Percentiles rank a stretch among this genome's conserved stretches.
These are phyloP conservation scores for Russula sp. DNA, from an alignment of 768 basidiomycete species.

Conservation along the genomic window DNA sequence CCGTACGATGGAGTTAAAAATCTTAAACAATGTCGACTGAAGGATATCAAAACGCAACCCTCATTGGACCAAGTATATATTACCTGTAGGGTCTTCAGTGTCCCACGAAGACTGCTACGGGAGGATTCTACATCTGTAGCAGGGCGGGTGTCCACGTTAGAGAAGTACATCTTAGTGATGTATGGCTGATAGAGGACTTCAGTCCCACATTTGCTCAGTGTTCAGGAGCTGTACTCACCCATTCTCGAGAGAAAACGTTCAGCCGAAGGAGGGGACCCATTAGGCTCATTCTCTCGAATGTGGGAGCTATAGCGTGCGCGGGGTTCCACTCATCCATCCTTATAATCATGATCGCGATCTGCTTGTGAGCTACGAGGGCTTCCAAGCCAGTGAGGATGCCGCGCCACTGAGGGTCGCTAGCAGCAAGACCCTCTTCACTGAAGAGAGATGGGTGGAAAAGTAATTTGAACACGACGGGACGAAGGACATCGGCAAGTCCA, in stretches of 20 bases:
- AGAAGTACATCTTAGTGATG: slow-evolving; percentile 76
- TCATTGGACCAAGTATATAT: neutral
- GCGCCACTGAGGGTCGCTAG: slow-evolving; percentile 80
- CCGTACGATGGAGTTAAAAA: slow-evolving; percentile 85
- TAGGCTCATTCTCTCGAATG: slow-evolving; percentile 61
- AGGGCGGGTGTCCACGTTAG: slow-evolving; percentile 72
- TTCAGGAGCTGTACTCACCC: slow-evolving; percentile 45
- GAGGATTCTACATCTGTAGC: slow-evolving; percentile 75
- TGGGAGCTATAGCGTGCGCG: slow-evolving; percentile 46
- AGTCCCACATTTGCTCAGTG: neutral
- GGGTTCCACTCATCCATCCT: slow-evolving; percentile 72
- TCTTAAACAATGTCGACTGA: slow-evolving; percentile 69
- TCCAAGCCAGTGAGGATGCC: slow-evolving; percentile 76
- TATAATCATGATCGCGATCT: slow-evolving; percentile 76
- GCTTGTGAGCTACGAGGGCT: slow-evolving; percentile 72
- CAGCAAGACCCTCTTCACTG: slow-evolving; percentile 62
- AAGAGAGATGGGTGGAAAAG: slow-evolving; percentile 61
- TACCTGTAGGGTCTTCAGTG: slow-evolving; percentile 80
- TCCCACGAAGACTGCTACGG: slow-evolving; percentile 78
- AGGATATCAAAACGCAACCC: slow-evolving; percentile 27
- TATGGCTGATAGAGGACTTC: slow-evolving; percentile 47
- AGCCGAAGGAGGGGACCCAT: slow-evolving; percentile 82
- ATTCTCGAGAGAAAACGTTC: slow-evolving; percentile 84
- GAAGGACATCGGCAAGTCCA: slow-evolving; percentile 75
- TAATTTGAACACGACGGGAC: slow-evolving; percentile 57